A percentile compares a stretch with the other conserved stretches of the same genome.
phyloP scores from a whole-genome alignment of 73 alveolate genomes.

The Paraurostyla sp. region DNA sequence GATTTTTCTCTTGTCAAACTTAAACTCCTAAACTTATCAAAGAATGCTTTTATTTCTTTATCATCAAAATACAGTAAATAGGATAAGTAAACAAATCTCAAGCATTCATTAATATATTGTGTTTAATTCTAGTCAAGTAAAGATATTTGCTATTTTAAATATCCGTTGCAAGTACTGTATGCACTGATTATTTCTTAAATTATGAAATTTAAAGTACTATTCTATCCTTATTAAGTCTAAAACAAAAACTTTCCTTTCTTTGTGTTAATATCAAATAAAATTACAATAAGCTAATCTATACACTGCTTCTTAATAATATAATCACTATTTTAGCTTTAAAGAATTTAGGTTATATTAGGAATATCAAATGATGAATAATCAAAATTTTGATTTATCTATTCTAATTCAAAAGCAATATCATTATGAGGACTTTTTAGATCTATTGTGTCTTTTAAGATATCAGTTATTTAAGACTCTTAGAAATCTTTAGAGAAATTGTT shows the following conservation, averaged over 20 bases:
- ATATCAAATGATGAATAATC: constrained; percentile 55
- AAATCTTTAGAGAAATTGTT: constrained; percentile 35
- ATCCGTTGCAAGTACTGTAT: constrained; percentile 24
- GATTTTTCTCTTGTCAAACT: not conserved
- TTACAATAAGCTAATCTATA: constrained; percentile 35
- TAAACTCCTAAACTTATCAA: constrained; percentile 16
- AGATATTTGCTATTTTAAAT: constrained; percentile 9
- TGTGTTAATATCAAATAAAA: constrained; percentile 29
- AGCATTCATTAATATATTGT: constrained; percentile 32
- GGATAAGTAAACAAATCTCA: not conserved
- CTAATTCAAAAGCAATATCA: not conserved
- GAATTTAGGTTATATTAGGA: not conserved
- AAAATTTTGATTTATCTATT: constrained; percentile 10
- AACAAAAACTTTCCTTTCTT: constrained; percentile 48
- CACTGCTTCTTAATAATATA: constrained; percentile 50
- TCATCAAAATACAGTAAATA: constrained; percentile 43
- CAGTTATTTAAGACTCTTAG: not conserved
- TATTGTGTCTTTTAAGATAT: not conserved
- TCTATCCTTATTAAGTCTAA: not conserved
- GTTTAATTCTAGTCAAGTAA: not conserved
- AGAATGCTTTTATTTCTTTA: constrained; percentile 5
- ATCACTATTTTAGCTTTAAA: not conserved
- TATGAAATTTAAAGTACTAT: constrained; percentile 19
- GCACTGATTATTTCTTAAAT: not conserved
- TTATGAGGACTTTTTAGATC: not conserved